Evolutionary conservation across 441 rosid genomes (phyloP).

Genomic region (Eutrema salsugineum): DNA sequence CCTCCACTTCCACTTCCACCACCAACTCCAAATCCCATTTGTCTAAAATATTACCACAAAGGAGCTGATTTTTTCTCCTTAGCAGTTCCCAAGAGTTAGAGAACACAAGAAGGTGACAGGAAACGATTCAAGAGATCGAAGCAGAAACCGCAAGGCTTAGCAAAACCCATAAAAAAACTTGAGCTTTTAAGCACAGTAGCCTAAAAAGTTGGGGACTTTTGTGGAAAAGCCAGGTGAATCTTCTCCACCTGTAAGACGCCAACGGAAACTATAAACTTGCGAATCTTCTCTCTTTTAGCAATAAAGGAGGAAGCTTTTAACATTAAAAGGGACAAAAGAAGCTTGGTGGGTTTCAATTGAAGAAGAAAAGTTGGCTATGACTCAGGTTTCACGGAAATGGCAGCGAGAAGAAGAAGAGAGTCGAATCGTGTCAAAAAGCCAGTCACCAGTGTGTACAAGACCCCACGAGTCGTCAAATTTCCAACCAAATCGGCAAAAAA

Average conservation of each 20-base stretch:
- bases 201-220: constrained; percentile 36
- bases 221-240: constrained; percentile 27
- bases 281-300: constrained; percentile 36
- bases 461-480: constrained; percentile 24
- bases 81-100: not conserved
- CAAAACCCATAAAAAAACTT: constrained; percentile 2
- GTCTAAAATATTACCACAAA: constrained; percentile 26
- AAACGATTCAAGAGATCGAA: not conserved
- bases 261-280: constrained; percentile 19
- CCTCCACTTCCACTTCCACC: constrained; percentile 28
- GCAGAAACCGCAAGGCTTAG: constrained; percentile 5
- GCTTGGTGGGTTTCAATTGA: constrained; percentile 41
- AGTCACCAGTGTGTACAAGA: constrained; percentile 30
- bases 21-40: constrained; percentile 47
- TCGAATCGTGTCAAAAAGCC: constrained; percentile 20
- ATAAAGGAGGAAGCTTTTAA: constrained; percentile 28
- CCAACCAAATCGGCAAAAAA: constrained; percentile 15
- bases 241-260: constrained; percentile 21
- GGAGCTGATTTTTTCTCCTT: constrained; percentile 14
- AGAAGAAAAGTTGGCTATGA: constrained; percentile 20
- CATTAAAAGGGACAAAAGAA: constrained; percentile 44
- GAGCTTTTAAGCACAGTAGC: constrained; percentile 4
- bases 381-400: constrained; percentile 21
- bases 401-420: constrained; percentile 16
- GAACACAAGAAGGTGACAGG: constrained; percentile 16